Evolutionary conservation across 1,139 yeast species (phyloP).

Genomic region (Diutina siamensis): DNA sequence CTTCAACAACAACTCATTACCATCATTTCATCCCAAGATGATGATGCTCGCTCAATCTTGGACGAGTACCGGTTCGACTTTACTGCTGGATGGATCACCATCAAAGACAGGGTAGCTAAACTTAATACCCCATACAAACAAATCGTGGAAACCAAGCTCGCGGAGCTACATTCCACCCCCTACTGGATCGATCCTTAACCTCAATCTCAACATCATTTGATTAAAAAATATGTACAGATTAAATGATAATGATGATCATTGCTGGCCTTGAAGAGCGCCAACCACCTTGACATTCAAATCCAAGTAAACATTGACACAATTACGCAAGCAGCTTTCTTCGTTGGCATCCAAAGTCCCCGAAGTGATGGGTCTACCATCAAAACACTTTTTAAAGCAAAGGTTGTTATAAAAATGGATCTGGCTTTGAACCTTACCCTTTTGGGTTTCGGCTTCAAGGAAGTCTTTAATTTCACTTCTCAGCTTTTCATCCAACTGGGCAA

Average conservation of each 20-base stretch:
- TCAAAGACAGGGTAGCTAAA: background rate
- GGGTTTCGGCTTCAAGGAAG: slow-evolving; percentile 73
- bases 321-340: slow-evolving; percentile 66
- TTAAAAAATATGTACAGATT: too few species aligned
- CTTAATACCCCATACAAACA: background rate
- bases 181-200: background rate
- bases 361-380: slow-evolving; percentile 37
- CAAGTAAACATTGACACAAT: slow-evolving; percentile 76
- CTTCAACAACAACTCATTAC: background rate
- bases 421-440: slow-evolving; percentile 81
- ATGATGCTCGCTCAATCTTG: background rate
- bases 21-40: background rate
- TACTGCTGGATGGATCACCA: background rate
- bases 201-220: background rate
- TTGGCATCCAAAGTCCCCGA: slow-evolving; percentile 37
- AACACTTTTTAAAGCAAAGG: slow-evolving; percentile 82
- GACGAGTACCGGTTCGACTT: background rate
- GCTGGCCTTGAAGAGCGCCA: slow-evolving; percentile 24
- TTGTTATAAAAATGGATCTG: slow-evolving; percentile 82
- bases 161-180: background rate
- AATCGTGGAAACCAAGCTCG: background rate
- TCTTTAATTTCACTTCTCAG: slow-evolving; percentile 65
- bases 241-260: background rate
- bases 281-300: slow-evolving; percentile 85
- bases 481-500: slow-evolving; percentile 55